Evolutionary conservation across 2,329 filamentous ascomycete species (phyloP), one percentile per base, ranked within the genome.

Genomic region (Septoria linicola): DNA sequence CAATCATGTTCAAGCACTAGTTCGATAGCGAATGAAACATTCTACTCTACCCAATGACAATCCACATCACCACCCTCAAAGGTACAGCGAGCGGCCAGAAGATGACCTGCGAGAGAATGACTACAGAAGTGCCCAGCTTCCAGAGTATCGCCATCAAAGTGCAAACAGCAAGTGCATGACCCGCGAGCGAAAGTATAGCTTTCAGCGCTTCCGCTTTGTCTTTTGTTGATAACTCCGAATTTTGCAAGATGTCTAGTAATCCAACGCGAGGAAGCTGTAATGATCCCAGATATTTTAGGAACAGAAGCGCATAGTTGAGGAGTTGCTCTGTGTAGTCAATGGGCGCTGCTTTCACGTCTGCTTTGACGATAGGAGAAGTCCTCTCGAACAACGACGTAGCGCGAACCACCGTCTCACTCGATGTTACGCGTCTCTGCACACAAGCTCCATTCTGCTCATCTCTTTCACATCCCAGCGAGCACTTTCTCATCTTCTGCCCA

Each of bases 21-120:
- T n/a, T n/a, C n/a, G n/a, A n/a, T n/a, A n/a, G n/a, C n/a, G n/a
- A n/a, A n/a, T n/a, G n/a, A n/a, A n/a, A n/a, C n/a, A n/a, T n/a
- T n/a, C n/a, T n/a, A n/a, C n/a, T 14, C 37, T 49, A 49, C 13
- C 46, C 30, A 27, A 35, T 35, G 20, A 49, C 41, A 21, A 63
- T 41, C 61, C 63, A 68, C 37, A 55, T 58, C 25, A 63, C 14
- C 27, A 67, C 30, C 43, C 49, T 51, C 23, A 64, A 49, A 1
- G 64, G 61, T 21, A 65, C 57, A 25, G 51, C 46, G n/a, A 67
- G 43, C 21, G 64, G 64, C 63, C 63, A 68, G 1, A 66, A 39
- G 34, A 66, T 27, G 8, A 65, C 44, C 16, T 59, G 57, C 13
- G 66, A 16, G n/a, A 64, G 41, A 17, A 60, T 53, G 42, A 55